phyloP scores from a whole-genome alignment of 179 eudicot species.

The Beta macrorhiza region DNA sequence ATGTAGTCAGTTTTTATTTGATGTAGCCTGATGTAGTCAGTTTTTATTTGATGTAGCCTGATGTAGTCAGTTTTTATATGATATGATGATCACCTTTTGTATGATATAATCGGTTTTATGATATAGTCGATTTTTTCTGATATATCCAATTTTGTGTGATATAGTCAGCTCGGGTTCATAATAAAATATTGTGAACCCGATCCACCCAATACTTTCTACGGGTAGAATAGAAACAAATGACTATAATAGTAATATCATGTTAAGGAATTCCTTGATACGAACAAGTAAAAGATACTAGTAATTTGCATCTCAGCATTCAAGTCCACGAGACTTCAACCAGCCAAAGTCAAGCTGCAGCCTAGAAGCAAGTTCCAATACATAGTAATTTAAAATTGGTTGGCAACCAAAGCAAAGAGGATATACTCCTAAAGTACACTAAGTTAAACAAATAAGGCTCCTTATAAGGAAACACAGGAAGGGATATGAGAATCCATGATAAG shows the following conservation, averaged over 20 bases:
- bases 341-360: slow-evolving; percentile 19
- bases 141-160: too few relatives aligned
- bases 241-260: not conserved
- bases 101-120: too few relatives aligned
- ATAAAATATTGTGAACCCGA: too few relatives aligned
- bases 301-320: not conserved
- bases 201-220: too few relatives aligned
- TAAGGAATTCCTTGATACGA: slow-evolving; percentile 19
- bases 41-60: too few relatives aligned
- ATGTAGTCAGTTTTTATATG: too few relatives aligned
- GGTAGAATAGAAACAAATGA: not conserved
- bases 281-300: slow-evolving; percentile 2
- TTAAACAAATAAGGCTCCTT: slow-evolving; percentile 16
- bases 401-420: slow-evolving; percentile 3
- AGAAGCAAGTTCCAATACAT: slow-evolving; percentile 25
- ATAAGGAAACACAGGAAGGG: slow-evolving; percentile 23
- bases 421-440: slow-evolving; percentile 6
- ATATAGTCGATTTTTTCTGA: too few relatives aligned
- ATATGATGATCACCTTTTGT: too few relatives aligned
- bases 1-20: too few relatives aligned
- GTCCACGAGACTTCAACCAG: slow-evolving; percentile 12
- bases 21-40: too few relatives aligned
- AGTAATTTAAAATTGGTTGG: slow-evolving; percentile 3
- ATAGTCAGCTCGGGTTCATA: too few relatives aligned
- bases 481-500: slow-evolving; percentile 17